phyloP scores from a whole-genome alignment of 345 rosid genomes.

The Salix brachista region DNA sequence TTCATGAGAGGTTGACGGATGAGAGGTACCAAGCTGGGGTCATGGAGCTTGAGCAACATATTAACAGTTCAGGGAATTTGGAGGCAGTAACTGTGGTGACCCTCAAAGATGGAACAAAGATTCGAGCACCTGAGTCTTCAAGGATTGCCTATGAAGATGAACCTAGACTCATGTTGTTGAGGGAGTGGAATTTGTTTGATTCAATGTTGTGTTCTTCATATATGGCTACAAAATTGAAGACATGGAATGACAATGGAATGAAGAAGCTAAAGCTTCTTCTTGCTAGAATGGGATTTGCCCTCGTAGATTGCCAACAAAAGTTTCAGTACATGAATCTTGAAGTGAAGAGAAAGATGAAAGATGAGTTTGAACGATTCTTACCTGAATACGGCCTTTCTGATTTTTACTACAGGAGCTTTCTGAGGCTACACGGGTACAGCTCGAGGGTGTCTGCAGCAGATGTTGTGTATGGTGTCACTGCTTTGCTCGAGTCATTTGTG shows the following conservation, averaged over 20 bases:
- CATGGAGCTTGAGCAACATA: constrained; percentile 97
- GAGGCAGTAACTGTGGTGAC: constrained; percentile 75
- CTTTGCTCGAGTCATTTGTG: constrained; percentile 87
- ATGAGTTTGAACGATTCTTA: constrained; percentile 74
- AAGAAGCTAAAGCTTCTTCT: constrained; percentile 94
- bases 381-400: constrained; percentile 89
- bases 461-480: constrained; percentile 91
- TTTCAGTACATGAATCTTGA: constrained; percentile 90
- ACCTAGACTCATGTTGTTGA: constrained; percentile 79
- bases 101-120: constrained; percentile 83
- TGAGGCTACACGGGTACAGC: constrained; percentile 86
- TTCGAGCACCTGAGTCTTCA: constrained; percentile 79
- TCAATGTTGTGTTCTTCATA: constrained; percentile 91
- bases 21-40: constrained; percentile 95
- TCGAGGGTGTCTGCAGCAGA: constrained; percentile 96
- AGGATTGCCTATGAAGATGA: constrained; percentile 91
- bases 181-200: constrained; percentile 95
- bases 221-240: constrained; percentile 80
- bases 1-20: constrained; percentile 86
- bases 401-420: constrained; percentile 79
- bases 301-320: constrained; percentile 91
- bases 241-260: constrained; percentile 94
- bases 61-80: constrained; percentile 72
- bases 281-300: constrained; percentile 94
- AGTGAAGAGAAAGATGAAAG: constrained; percentile 82